Conservation (phyloP, 441 rosid species). For the Isatis lusitanica region DNA sequence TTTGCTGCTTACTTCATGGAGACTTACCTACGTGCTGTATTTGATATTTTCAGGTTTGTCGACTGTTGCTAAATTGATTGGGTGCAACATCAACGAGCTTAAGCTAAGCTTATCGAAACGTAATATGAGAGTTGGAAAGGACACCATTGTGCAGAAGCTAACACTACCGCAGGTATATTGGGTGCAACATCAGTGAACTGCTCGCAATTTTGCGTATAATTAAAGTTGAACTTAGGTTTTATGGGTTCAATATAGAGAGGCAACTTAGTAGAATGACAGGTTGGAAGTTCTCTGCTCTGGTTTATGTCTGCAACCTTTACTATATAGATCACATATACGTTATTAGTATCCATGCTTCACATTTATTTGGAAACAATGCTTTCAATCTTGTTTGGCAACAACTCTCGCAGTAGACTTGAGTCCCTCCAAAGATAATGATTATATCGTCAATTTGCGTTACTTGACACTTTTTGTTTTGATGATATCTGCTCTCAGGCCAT, state of each 20-base stretch:
- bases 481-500: slow-evolving; percentile 67
- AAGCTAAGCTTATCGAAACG: slow-evolving; percentile 84
- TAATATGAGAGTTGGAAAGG: slow-evolving; percentile 95
- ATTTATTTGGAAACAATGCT: background rate
- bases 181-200: background rate
- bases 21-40: background rate
- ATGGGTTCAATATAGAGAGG: slow-evolving; percentile 5
- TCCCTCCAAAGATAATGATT: background rate
- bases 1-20: slow-evolving; percentile 7
- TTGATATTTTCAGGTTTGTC: slow-evolving; percentile 55
- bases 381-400: slow-evolving; percentile 5
- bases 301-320: background rate
- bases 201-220: background rate
- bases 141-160: slow-evolving; percentile 84
- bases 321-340: background rate
- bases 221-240: slow-evolving; percentile 9
- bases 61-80: slow-evolving; percentile 83
- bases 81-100: slow-evolving; percentile 67
- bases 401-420: background rate
- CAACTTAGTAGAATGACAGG: background rate
- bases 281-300: background rate
- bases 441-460: background rate
- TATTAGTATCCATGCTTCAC: background rate
- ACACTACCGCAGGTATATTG: slow-evolving; percentile 79
- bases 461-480: slow-evolving; percentile 2